A percentile compares a stretch with the other conserved stretches of the same genome.
Evolutionary conservation across 2,329 filamentous ascomycete species (phyloP).

Genomic region (Cordyceps tenuipes): DNA sequence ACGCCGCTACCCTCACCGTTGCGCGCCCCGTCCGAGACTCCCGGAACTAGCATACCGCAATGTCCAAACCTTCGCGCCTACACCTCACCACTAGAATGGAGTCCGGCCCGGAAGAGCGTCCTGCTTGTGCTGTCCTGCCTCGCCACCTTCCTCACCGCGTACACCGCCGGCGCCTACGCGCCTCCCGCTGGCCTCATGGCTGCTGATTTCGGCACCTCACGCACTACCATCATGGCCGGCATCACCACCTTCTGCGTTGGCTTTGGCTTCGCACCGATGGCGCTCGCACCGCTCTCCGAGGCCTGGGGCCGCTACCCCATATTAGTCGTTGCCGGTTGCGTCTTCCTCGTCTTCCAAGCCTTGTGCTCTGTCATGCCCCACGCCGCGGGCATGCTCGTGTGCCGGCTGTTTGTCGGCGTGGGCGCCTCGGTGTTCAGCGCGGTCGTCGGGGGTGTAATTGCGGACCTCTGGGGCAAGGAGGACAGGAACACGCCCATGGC

Average conservation of each 20-base stretch:
- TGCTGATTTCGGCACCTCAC: conserved; percentile 54
- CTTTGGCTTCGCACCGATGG: conserved; percentile 78
- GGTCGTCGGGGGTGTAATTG: conserved; percentile 86
- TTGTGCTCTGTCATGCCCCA: conserved; percentile 63
- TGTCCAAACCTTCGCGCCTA: conserved; percentile 60
- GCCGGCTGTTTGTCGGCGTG: conserved; percentile 69
- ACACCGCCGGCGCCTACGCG: conserved; percentile 72
- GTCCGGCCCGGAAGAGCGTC: conserved; percentile 56
- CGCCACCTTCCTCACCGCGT: conserved; percentile 70
- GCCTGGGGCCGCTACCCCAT: conserved; percentile 81
- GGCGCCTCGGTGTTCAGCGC: conserved; percentile 74
- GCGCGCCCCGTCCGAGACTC: conserved; percentile 13
- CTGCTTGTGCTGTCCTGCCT: conserved; percentile 67
- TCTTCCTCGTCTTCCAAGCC: conserved; percentile 65
- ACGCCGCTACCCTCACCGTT: conserved; percentile 27
- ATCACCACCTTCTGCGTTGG: conserved; percentile 77
- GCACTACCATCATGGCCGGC: conserved; percentile 59
- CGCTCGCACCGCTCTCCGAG: conserved; percentile 79
- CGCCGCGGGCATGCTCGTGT: conserved; percentile 65
- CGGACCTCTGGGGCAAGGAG: conserved; percentile 72
- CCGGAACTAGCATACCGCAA: conserved; percentile 37
- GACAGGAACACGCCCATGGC: conserved; percentile 86
- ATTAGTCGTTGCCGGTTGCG: conserved; percentile 62
- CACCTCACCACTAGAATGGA: conserved; percentile 66
- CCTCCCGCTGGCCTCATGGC: conserved; percentile 60